Evolutionary conservation across 2,329 filamentous ascomycete genomes (phyloP), one percentile per base, ranked within the genome.

Genomic region (Parascedosporium putredinis): DNA sequence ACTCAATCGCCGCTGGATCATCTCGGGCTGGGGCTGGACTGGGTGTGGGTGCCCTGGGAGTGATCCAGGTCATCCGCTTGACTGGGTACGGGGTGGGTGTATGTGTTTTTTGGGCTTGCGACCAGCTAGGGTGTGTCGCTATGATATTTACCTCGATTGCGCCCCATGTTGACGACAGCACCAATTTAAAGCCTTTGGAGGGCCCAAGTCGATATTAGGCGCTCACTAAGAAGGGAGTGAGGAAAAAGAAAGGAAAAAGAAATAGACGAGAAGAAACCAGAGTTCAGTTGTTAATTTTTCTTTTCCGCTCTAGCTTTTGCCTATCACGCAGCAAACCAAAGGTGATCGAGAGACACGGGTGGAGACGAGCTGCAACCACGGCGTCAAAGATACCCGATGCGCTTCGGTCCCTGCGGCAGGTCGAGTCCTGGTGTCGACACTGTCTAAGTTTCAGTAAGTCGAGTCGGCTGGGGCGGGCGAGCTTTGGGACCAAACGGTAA

Each of bases 121-220:
- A n/a, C n/a, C 38, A 20, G 23, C 38, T 42, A 42, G 38, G 38
- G 38, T 42, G 38, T 42, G 38, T 42, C 16, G 23, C 43, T 45
- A 45, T n/a, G n/a, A n/a, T 45, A 38, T 31, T 48, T 48, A 48
- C 46, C 46, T 48, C 33, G 38, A 16, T 33, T 48, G 31, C 46
- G 46, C 29, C 22, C 33, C 46, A 48, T 48, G 16, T 48, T 24
- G 46, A 25, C 23, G 14, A 33, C 33, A 25, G n/a, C 33, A 22
- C 22, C 45, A 24, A 38, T 23, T 48, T 12, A 16, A 14, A 24
- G 33, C 46, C 22, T 48, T 25, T 18, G 24, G 25, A 18, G 33
- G 20, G n/a, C 27, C n/a, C 24, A 24, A 20, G 10, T 33, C 14
- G 25, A 33, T n/a, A 33, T 47, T 47, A 18, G 12, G 34, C 31